Evolutionary conservation across 1,284 basidiomycete species (phyloP).

Genomic region (Fomitopsis betulina): DNA sequence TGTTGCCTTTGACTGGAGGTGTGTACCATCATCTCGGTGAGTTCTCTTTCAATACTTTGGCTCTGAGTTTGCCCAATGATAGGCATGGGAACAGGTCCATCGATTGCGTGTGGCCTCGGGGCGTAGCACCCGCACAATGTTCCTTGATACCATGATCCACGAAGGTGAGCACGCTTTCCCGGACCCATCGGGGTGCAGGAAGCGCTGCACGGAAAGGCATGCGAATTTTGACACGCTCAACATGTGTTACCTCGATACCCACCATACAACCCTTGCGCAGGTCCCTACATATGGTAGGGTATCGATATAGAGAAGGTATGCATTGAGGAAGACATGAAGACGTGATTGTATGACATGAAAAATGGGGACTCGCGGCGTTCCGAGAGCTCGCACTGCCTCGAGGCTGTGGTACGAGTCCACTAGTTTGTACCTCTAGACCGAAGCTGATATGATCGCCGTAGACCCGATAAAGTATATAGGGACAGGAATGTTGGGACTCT

Average conservation of each 20-base stretch:
- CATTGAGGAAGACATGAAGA: background rate
- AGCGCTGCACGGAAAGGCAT: background rate
- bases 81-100: background rate
- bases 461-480: background rate
- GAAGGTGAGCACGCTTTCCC: background rate
- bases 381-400: background rate
- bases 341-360: conserved; percentile 1
- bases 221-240: background rate
- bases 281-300: background rate
- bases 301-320: background rate
- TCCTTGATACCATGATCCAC: background rate
- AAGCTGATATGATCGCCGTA: background rate
- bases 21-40: background rate
- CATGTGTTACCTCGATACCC: background rate
- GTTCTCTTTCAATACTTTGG: background rate
- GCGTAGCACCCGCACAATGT: background rate
- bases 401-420: background rate
- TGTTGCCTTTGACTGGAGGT: no score
- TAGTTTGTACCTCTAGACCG: background rate
- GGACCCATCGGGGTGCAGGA: background rate
- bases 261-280: background rate
- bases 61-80: background rate
- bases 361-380: background rate
- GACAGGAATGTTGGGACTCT: background rate
- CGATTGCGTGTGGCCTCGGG: background rate